Evolutionary conservation across 768 basidiomycete species (phyloP).

Genomic region (Fibroporia radiculosa): DNA sequence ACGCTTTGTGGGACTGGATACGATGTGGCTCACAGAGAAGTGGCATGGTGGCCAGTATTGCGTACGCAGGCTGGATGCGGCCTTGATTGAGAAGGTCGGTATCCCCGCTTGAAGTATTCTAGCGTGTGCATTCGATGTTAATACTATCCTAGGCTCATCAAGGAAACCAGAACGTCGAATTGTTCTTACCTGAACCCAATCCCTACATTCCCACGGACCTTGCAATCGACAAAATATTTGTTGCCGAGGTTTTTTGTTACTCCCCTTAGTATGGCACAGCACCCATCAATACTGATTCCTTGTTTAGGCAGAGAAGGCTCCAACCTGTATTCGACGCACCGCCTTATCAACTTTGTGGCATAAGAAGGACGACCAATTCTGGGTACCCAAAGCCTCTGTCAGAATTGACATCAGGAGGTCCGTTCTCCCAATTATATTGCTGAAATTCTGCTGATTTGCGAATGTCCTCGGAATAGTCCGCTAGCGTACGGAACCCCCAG

Average conservation of each 20-base stretch:
- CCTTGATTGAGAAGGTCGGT: constrained; percentile 27
- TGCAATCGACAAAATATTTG: constrained; percentile 32
- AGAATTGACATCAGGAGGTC: constrained; percentile 31
- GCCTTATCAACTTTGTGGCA: constrained; percentile 37
- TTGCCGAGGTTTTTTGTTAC: constrained; percentile 15
- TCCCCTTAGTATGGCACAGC: neutral
- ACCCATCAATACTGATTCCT: neutral
- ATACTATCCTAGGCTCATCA: constrained; percentile 9
- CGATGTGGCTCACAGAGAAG: constrained; percentile 31
- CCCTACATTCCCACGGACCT: constrained; percentile 42
- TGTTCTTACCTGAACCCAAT: constrained; percentile 40
- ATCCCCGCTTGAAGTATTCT: neutral
- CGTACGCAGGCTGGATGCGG: constrained; percentile 23
- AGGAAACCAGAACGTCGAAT: constrained; percentile 21
- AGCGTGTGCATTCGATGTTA: neutral
- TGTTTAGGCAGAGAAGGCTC: constrained; percentile 29
- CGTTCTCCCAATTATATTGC: constrained; percentile 1
- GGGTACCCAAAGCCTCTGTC: constrained; percentile 40
- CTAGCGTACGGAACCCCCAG: constrained; percentile 24
- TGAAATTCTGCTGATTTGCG: neutral
- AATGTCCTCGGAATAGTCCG: constrained; percentile 21
- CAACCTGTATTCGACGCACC: constrained; percentile 30
- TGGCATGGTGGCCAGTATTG: constrained; percentile 47
- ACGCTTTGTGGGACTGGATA: constrained; percentile 15
- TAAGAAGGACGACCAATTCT: constrained; percentile 54